phyloP scores from a whole-genome alignment of 2,329 filamentous ascomycete species.

The Dactylonectria estremocensis region DNA sequence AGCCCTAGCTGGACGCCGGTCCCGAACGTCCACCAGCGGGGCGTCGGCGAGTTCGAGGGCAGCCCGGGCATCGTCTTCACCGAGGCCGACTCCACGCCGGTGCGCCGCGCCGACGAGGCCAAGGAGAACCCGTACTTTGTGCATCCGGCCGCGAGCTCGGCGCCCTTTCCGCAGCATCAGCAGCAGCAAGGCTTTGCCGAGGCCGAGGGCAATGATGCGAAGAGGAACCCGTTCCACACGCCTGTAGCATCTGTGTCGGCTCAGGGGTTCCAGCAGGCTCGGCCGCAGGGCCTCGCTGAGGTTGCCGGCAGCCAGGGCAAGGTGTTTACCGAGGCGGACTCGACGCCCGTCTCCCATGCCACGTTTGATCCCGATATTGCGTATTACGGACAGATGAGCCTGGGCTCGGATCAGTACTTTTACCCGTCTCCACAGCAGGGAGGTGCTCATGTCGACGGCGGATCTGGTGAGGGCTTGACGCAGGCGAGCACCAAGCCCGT shows the following conservation, averaged over 20 bases:
- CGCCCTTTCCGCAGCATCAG: not conserved
- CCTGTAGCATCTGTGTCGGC: not conserved
- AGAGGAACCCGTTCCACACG: not conserved
- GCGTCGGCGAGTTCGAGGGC: not conserved
- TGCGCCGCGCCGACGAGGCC: not conserved
- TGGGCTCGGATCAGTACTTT: not conserved
- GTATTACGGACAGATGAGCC: not conserved
- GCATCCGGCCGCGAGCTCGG: not conserved
- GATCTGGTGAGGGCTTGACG: not conserved
- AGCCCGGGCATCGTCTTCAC: not conserved
- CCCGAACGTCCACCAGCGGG: not conserved
- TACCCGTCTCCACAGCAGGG: not conserved
- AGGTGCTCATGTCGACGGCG: slow-evolving; percentile 9
- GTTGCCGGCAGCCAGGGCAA: slow-evolving; percentile 11
- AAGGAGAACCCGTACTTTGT: not conserved
- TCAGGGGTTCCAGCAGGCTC: not conserved
- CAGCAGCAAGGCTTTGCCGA: not conserved
- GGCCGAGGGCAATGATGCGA: slow-evolving; percentile 13
- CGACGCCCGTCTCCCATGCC: not conserved
- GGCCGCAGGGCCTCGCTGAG: slow-evolving; percentile 10
- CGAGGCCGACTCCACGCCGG: not conserved
- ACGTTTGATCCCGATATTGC: not conserved
- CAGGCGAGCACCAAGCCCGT: not conserved
- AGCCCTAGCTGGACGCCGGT: not conserved
- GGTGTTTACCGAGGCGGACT: not conserved